Evolutionary conservation across 495 filamentous ascomycete species (phyloP).

Genomic region (Penicillium maclennaniae): DNA sequence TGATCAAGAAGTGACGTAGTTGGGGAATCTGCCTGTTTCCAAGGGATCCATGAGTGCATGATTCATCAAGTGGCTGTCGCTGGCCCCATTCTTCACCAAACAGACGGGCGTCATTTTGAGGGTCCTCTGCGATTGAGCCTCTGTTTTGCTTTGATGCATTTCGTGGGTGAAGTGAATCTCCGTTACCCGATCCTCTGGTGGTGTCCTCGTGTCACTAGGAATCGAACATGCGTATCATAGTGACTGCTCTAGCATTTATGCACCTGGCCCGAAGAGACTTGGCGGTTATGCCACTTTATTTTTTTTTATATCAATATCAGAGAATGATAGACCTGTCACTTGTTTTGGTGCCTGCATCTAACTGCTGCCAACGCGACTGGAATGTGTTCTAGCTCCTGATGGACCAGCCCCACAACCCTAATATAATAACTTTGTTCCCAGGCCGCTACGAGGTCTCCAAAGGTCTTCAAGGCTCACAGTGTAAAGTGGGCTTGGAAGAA

Average conservation of each 20-base stretch:
- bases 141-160: neutral
- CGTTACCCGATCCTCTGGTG: neutral
- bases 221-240: neutral
- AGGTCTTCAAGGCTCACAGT: neutral
- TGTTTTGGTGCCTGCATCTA: neutral
- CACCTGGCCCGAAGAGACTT: neutral
- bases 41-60: conserved; percentile 17
- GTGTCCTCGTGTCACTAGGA: neutral
- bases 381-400: neutral
- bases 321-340: neutral
- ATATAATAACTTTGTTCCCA: neutral
- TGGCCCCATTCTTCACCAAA: conserved; percentile 9
- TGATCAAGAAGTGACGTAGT: conserved; percentile 46
- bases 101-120: conserved; percentile 10
- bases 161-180: neutral
- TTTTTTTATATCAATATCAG: no score
- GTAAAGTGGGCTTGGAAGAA: no score
- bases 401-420: neutral
- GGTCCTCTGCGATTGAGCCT: neutral
- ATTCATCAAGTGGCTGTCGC: conserved; percentile 18
- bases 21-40: conserved; percentile 23
- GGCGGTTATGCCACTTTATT: no score
- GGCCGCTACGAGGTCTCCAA: no score
- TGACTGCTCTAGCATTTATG: neutral
- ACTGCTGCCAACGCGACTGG: neutral